Evolutionary conservation across 768 basidiomycete genomes (phyloP).

Genomic region (Boletus sensibilis): DNA sequence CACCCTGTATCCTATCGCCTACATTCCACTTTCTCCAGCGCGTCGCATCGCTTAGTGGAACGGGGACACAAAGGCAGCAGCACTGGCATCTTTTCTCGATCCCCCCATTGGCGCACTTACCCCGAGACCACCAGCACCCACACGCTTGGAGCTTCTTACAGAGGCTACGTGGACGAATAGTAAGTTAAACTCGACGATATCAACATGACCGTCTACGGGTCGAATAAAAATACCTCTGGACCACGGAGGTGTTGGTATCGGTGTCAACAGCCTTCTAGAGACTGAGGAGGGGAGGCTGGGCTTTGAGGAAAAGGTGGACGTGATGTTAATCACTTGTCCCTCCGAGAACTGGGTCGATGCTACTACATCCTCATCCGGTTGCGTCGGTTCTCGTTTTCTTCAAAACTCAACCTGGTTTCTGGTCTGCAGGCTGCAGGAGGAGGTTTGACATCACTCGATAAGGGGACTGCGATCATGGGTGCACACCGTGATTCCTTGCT

Average conservation of each 20-base stretch:
- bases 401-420: too few relatives aligned
- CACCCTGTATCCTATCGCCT: too few relatives aligned
- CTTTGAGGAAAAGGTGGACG: background rate
- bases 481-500: background rate
- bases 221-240: background rate
- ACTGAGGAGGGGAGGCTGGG: background rate
- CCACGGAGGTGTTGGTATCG: background rate
- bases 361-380: background rate
- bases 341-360: background rate
- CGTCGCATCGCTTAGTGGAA: too few relatives aligned
- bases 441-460: background rate
- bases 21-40: too few relatives aligned
- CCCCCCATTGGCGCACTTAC: too few relatives aligned
- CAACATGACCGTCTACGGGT: too few relatives aligned
- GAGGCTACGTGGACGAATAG: too few relatives aligned
- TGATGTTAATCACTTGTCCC: background rate
- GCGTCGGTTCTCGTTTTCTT: background rate
- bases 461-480: background rate
- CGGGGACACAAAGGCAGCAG: too few relatives aligned
- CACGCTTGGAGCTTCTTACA: too few relatives aligned
- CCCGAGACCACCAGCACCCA: too few relatives aligned
- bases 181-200: too few relatives aligned
- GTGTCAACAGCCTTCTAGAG: background rate
- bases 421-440: background rate
- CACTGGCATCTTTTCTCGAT: too few relatives aligned